Evolutionary conservation across 192 early-diverging fungal genomes (phyloP), one percentile per base, ranked within the genome.

Genomic region (Backusella australiensis): DNA sequence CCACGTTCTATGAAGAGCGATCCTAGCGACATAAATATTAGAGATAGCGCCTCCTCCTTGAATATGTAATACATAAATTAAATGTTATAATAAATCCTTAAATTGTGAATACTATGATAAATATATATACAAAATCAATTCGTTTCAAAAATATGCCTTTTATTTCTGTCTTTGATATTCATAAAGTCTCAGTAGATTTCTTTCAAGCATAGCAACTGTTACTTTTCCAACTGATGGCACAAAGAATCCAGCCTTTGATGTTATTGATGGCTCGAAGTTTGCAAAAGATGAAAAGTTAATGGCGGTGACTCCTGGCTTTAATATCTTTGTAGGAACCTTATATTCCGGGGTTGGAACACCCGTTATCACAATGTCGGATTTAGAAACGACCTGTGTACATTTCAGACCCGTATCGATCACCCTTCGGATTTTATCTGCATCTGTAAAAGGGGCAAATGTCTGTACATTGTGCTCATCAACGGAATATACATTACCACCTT

Each of bases 181-280:
- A 81, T 92, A 90, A 39, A 98, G 87, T 29, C 97, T 89, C 41
- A 98, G 78, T 67, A 99, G 83, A 80, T 99, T 99, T 77, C 97
- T 88, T 87, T 98, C 91, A 32, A 99, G 87, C 98, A 99, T 99
- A n/a, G 96, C 94, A 19, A 99, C 95, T 4, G 98, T 99, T 69
- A 98, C 98, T 81, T 99, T 98, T 46, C 98, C 98, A 17, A 99
- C 94, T 1, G 92, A 91, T 0, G 96, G 96, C 53, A 99, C 96
- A 81, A 93, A 99, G 79, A 97, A 96, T 29, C 93, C 91, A 41
- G 98, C 96, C 69, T 93, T 92, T 34, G 94, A 88, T 82, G 94
- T 94, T 73, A 98, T 89, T 65, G 94, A 93, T 19, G 95, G 93
- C 74, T 95, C 91, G 85, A 98, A 98, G 84, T 99, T 99, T 77